These are phyloP conservation scores for Petunia axillaris DNA, from an alignment of 257 asterid genomes.

Conservation along the genomic window DNA sequence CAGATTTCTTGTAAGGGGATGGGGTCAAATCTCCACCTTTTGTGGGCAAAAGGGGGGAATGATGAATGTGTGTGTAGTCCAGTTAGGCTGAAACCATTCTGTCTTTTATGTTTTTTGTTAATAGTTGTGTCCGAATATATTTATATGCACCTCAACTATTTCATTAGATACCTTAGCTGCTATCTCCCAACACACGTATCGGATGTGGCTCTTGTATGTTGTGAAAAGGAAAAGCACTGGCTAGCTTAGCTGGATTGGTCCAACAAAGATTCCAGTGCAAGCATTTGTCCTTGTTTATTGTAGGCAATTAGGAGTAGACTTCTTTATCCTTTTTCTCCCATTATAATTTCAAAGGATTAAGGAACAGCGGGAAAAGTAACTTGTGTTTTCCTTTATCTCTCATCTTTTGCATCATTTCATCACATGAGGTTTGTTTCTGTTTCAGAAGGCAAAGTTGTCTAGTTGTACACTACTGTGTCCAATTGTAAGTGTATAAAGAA, in stretches of 20 bases:
- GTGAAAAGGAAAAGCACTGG: constrained; percentile 39
- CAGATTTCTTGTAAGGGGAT: constrained; percentile 61
- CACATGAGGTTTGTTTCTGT: constrained; percentile 52
- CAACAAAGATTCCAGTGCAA: constrained; percentile 44
- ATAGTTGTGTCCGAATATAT: background rate
- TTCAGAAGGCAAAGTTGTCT: constrained; percentile 42
- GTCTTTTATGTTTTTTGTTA: constrained; percentile 8
- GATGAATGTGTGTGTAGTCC: constrained; percentile 75
- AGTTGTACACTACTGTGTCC: constrained; percentile 54
- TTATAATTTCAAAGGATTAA: constrained; percentile 34
- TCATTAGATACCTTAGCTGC: background rate
- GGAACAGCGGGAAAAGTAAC: constrained; percentile 63
- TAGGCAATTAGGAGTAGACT: constrained; percentile 47
- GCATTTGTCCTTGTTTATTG: constrained; percentile 39
- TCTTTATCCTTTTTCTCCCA: background rate
- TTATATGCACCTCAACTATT: background rate
- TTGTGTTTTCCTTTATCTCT: constrained; percentile 42
- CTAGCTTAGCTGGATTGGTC: constrained; percentile 37
- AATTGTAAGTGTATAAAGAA: constrained; percentile 49
- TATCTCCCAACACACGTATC: background rate
- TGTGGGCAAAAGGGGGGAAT: constrained; percentile 67
- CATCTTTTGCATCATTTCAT: constrained; percentile 45
- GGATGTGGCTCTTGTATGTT: constrained; percentile 43
- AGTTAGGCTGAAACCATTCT: constrained; percentile 53
- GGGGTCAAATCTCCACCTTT: constrained; percentile 55